Base-by-base conservation (phyloP, 2,329 filamentous ascomycete species). In the Paracorniculantispora psalliotae region DNA sequence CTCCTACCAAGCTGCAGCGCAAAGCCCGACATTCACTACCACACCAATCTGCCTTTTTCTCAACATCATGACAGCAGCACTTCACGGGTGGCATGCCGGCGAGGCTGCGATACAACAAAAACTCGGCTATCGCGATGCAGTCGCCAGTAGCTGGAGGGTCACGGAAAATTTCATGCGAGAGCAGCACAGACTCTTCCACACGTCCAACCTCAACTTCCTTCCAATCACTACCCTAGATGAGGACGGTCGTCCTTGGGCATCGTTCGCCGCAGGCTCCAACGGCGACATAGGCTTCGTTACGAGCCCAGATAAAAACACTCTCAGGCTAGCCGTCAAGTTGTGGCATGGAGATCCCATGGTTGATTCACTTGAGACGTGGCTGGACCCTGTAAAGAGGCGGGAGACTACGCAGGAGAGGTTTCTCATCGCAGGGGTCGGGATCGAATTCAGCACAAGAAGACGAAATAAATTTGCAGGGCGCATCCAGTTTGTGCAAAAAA, bases 151-250 rank as follows among this genome's bases (percentile, higher is more conserved):
- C 23, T 53, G 50, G 50, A 26, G 33, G 12, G 19, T 53, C 3
- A 53, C 50, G 4, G 50, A 53, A 26, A 53, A 41, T 17, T 37
- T 28, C 15, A 53, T 53, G 50, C 50, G 50, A 21, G 50, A 53
- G 33, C 50, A 53, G 35, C 50, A 53, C 21, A 26, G 50, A 12
- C 41, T 53, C 30, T 53, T 53, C n/a, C 50, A 53, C 33, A 39
- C 28, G 21, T 53, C 50, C 15, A 53, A 53, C 35, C 23, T 53
- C 7, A 30, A 39, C 17, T 53, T 53, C 25, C 21, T 53, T 13
- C 50, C 50, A 12, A 23, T 53, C 30, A 53, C 50, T 15, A 53
- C 50, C 21, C 30, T 12, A 21, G 50, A 53, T 25, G 10, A n/a
- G 4, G 28, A 39, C n/a, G 50, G 50, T 8, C 17, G 50, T 2